These are phyloP conservation scores for Pseudocercospora fuligena DNA, from an alignment of 2,329 filamentous ascomycete genomes.

Conservation along the genomic window DNA sequence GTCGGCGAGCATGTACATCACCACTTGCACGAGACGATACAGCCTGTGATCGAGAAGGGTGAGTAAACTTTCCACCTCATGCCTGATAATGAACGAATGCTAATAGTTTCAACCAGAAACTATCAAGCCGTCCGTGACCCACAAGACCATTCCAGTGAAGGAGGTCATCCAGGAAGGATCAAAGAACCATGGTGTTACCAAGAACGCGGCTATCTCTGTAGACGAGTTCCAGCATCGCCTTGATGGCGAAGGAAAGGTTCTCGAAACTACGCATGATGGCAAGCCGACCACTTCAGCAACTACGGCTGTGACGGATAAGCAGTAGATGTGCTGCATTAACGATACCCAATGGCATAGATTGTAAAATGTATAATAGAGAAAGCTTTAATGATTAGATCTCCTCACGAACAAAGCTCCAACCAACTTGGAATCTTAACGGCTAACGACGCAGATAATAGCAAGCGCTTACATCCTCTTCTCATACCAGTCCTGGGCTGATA, in stretches of 20 bases:
- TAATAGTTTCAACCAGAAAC: slow-evolving; percentile 25
- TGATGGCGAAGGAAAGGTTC: slow-evolving; percentile 19
- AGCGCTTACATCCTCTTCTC: too few relatives aligned
- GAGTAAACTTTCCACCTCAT: slow-evolving; percentile 7
- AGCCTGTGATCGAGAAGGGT: slow-evolving; percentile 39
- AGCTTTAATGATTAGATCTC: too few relatives aligned
- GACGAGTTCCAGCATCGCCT: slow-evolving; percentile 33
- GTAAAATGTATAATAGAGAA: neutral
- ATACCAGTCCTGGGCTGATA: too few relatives aligned
- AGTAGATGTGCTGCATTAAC: neutral
- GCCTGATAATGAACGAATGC: neutral
- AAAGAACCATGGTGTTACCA: slow-evolving; percentile 33
- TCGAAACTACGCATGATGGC: slow-evolving; percentile 6
- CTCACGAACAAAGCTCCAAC: too few relatives aligned
- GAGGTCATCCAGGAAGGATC: slow-evolving; percentile 33
- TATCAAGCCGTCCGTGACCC: slow-evolving; percentile 31
- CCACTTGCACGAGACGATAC: slow-evolving; percentile 35
- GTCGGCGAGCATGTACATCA: slow-evolving; percentile 34
- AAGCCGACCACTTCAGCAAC: neutral
- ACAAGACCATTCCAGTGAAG: slow-evolving; percentile 35
- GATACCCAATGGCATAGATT: neutral
- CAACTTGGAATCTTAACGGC: too few relatives aligned
- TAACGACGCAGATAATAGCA: too few relatives aligned
- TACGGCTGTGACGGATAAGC: slow-evolving; percentile 5
- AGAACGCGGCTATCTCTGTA: slow-evolving; percentile 29